Percentiles rank a stretch among this genome's conserved stretches.
Evolutionary conservation across 345 rosid species (phyloP).

Genomic region (Aegle marmelos): DNA sequence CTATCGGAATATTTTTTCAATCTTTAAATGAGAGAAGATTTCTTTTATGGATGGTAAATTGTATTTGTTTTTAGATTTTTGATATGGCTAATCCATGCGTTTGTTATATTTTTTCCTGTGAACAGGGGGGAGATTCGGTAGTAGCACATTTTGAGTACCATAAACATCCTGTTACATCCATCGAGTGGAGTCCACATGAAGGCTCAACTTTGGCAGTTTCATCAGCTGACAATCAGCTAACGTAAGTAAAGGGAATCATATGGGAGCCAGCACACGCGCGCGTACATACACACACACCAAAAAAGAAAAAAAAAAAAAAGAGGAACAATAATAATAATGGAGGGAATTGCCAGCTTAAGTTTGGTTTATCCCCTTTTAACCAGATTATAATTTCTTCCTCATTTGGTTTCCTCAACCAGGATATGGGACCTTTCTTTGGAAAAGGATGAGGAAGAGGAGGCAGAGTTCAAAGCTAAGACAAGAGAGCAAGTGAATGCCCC

Average conservation of each 20-base stretch:
- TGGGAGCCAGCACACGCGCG: not conserved
- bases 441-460: constrained; percentile 95
- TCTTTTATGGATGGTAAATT: not conserved
- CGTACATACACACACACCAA: no score
- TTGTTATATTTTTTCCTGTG: not conserved
- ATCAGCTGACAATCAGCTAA: constrained; percentile 81
- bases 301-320: no score
- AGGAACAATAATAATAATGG: no score
- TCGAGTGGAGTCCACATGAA: constrained; percentile 94
- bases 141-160: constrained; percentile 91
- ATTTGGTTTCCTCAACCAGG: constrained; percentile 33
- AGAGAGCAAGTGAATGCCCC: constrained; percentile 84
- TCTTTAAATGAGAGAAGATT: not conserved
- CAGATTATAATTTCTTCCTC: not conserved
- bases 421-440: constrained; percentile 97
- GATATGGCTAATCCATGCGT: not conserved
- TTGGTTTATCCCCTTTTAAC: not conserved
- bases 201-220: constrained; percentile 83
- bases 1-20: not conserved
- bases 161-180: constrained; percentile 81
- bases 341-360: not conserved
- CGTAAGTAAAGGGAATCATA: constrained; percentile 48
- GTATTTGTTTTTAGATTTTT: not conserved
- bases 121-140: constrained; percentile 68
- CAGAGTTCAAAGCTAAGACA: constrained; percentile 81